Evolutionary conservation across 352 stramenopile species (phyloP), one percentile per base, ranked within the genome.

Genomic region (Blastocystis sp.): DNA sequence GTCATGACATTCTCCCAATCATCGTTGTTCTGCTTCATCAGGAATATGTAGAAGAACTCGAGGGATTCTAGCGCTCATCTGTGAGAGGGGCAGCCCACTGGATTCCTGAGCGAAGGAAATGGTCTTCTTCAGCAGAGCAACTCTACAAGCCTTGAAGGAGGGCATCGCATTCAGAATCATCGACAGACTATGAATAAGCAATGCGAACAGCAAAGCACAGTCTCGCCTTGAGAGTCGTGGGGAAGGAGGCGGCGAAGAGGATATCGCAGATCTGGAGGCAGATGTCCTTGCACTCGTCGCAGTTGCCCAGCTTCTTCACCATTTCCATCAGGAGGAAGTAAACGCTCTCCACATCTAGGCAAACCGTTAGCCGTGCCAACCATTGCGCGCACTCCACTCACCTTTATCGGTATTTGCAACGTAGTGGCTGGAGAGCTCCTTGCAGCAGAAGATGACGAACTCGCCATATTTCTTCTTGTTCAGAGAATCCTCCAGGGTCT

Each of bases 151-250:
- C 28, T 84, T 84, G 53, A 84, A 84, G 53, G 74, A 84, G 1
- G 74, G 74, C 74, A 84, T 84, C 28, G 56, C 28, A n/a, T 84
- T 84, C 5, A 84, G 74, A n/a, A 84, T 66, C 38, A 84, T 40
- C n/a, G 74, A 84, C 17, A 84, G 74, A 66, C 74, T 84, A 84
- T 5, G 45, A 5, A 17, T 11, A 67, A 56, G 14, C 9, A 1
- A n/a, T 9, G 17, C 21, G 28, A n/a, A 4, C n/a, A 79, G 43
- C 2, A 10, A 17, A 14, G 0, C 28, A 84, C 74, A 84, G 38
- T 66, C 40, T 61, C 11, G 74, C 74, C 28, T 84, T 84, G 21
- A 84, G 38, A 84, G 28, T 45, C 1, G 21, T 84, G 9, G 21
- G 5, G 48, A 69, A 56, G 53, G 74, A 53, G 17, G 74, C 67